Evolutionary conservation across 2,329 filamentous ascomycete species (phyloP), one percentile per base, ranked within the genome.

Genomic region (Neoarthrinium moseri): DNA sequence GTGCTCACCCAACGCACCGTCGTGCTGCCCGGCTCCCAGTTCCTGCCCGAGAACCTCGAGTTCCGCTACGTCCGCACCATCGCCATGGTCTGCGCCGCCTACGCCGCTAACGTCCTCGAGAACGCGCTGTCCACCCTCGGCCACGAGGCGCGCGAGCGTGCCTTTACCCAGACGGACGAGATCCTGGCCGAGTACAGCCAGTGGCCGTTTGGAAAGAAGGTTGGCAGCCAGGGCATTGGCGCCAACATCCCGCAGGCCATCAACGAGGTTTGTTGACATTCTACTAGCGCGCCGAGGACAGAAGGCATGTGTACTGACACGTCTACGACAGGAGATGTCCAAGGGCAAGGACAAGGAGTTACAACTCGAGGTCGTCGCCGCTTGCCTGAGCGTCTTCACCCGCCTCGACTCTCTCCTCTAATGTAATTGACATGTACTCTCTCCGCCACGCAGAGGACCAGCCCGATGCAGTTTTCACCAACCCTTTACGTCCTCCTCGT

Each of bases 81-180:
- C 55, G 79, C 88, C 58, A 96, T 99, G 91, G 90, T 99, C 44
- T 99, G 94, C 72, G 94, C 92, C 42, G 92, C 94, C 36, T 97
- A 99, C 69, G 94, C 94, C 36, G 94, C 94, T 51, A 99, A 99
- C 62, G 94, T 99, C 22, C 80, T 99, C 48, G 94, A 99, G 73
- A 99, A 99, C 64, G 94, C 92, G n/a, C 74, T 99, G 59, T 89
- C 89, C 46, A 95, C 89, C 12, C 81, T 99, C 52, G 90, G 91
- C 56, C 94, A 97, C 65, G 94, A 99, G 73, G 86, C 92, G 46
- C 79, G 94, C 57, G 94, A 99, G 71, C 80, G 92, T 56, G 92
- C 94, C 4, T 99, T 97, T 68, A 90, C 91, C 32, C 92, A 97
- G 74, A 95, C 96, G 15, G 94, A 99, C 67, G 94, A 97, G 71